Percentiles rank a stretch among this genome's conserved stretches.
Evolutionary conservation across 495 filamentous ascomycete genomes (phyloP).

Genomic region (Cercophora scortea): DNA sequence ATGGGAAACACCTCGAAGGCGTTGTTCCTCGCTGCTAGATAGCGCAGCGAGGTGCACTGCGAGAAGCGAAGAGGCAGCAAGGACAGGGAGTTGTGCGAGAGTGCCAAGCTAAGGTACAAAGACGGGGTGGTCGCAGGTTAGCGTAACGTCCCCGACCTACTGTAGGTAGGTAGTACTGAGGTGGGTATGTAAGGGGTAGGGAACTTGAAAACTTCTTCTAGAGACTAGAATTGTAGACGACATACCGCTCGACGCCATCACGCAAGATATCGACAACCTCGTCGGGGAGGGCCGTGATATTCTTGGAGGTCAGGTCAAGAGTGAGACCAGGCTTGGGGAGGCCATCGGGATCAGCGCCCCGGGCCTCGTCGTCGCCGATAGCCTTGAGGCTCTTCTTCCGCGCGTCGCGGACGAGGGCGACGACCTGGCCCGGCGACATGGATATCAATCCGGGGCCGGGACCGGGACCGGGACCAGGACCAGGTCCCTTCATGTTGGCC

Average conservation of each 20-base stretch:
- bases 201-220: not conserved
- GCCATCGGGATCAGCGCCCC: conserved; percentile 45
- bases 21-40: conserved; percentile 74
- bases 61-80: conserved; percentile 62
- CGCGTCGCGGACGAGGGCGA: conserved; percentile 43
- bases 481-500: not conserved
- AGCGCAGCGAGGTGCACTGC: conserved; percentile 67
- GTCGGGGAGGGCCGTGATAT: conserved; percentile 62
- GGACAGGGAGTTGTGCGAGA: conserved; percentile 68
- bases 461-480: not conserved
- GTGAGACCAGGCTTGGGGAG: conserved; percentile 60
- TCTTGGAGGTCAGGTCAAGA: conserved; percentile 66
- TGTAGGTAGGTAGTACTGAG: not conserved
- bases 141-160: no score
- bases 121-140: not conserved
- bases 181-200: not conserved
- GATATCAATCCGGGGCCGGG: conserved; percentile 4
- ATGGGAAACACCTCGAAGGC: conserved; percentile 67
- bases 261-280: conserved; percentile 73
- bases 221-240: not conserved
- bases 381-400: conserved; percentile 40
- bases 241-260: conserved; percentile 72
- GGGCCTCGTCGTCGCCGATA: conserved; percentile 41
- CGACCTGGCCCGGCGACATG: conserved; percentile 26
- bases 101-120: conserved; percentile 49